Evolutionary conservation across 306 rosid genomes (phyloP).

Genomic region (Rosa multiflora): DNA sequence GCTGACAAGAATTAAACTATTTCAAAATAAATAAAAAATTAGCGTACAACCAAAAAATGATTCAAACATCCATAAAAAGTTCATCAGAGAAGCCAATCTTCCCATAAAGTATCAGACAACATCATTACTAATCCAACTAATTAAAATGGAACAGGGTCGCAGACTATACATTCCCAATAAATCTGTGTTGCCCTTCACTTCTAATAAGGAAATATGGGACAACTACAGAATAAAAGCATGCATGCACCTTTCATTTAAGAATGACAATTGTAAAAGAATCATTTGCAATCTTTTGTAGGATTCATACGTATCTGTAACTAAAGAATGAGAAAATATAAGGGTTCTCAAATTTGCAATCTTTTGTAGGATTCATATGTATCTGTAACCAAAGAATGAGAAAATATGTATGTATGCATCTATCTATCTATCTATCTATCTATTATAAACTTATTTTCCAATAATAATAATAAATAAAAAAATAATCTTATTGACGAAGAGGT

Average conservation of each 20-base stretch:
- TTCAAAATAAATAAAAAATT: not conserved
- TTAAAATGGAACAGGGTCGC: not conserved
- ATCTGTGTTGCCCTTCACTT: not conserved
- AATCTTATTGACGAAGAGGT: not conserved
- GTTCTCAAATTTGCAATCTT: too few relatives aligned
- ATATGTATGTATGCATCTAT: too few relatives aligned
- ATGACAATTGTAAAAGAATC: not conserved
- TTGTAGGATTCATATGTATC: too few relatives aligned
- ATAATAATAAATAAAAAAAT: too few relatives aligned
- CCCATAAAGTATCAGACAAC: not conserved
- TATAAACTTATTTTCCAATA: too few relatives aligned
- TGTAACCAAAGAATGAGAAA: too few relatives aligned
- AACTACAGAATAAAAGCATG: not conserved
- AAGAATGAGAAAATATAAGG: too few relatives aligned
- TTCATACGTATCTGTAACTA: too few relatives aligned
- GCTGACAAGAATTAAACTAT: not conserved
- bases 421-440: too few relatives aligned
- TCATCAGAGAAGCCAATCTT: not conserved
- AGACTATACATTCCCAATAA: not conserved
- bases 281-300: not conserved
- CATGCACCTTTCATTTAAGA: not conserved
- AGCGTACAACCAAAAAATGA: not conserved
- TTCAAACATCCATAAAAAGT: not conserved
- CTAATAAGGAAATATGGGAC: too few relatives aligned
- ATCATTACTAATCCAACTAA: not conserved